A percentile compares a stretch with the other conserved stretches of the same genome.
These are phyloP conservation scores for Backusella macrospora DNA, from an alignment of 192 early-diverging fungal species.

Conservation along the genomic window DNA sequence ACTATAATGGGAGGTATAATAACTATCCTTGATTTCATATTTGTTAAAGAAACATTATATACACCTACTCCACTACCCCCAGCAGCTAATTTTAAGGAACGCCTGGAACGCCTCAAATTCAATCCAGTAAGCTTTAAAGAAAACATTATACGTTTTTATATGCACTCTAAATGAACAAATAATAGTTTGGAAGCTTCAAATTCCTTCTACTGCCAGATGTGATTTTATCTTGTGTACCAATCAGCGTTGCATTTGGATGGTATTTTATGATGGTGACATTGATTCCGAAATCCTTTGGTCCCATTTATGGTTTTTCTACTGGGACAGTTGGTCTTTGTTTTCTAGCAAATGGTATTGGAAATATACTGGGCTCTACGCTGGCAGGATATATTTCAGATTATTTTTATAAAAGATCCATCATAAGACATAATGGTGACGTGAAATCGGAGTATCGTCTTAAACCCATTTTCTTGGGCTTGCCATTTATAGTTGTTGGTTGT, in stretches of 20 bases:
- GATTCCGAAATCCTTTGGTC: slow-evolving; percentile 46
- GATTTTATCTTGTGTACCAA: slow-evolving; percentile 29
- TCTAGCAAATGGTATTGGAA: slow-evolving; percentile 50
- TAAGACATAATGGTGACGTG: background rate
- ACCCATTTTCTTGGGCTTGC: slow-evolving; percentile 17
- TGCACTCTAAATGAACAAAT: background rate
- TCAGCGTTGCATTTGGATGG: slow-evolving; percentile 51
- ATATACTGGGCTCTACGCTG: slow-evolving; percentile 41
- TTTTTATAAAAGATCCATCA: background rate
- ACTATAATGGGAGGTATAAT: slow-evolving; percentile 56
- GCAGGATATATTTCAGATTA: slow-evolving; percentile 36
- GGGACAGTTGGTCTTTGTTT: slow-evolving; percentile 51
- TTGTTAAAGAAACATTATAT: slow-evolving; percentile 59
- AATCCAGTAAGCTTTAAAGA: slow-evolving; percentile 25
- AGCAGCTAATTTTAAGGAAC: background rate
- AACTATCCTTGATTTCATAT: slow-evolving; percentile 50
- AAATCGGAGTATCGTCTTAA: slow-evolving; percentile 19
- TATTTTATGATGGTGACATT: slow-evolving; percentile 52
- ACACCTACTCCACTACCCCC: background rate
- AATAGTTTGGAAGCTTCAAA: slow-evolving; percentile 17
- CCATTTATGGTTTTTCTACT: slow-evolving; percentile 45
- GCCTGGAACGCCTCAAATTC: slow-evolving; percentile 23
- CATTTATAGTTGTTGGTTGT: slow-evolving; percentile 21
- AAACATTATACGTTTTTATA: background rate
- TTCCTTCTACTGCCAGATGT: slow-evolving; percentile 29